Conservation (phyloP, 345 rosid genomes). For the Cardiospermum halicacabum region DNA sequence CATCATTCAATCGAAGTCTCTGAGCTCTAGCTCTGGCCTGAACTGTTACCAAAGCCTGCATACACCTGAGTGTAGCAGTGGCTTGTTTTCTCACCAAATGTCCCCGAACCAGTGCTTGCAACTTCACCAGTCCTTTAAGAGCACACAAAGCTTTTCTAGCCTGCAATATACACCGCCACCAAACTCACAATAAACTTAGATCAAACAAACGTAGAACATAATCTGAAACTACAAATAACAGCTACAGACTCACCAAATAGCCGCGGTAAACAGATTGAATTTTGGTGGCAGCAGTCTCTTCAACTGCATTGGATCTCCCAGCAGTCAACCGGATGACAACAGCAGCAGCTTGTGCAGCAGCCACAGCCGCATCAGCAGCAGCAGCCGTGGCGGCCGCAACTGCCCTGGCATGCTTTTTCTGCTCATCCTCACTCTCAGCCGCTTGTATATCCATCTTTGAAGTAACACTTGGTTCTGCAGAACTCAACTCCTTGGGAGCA, state of each 20-base stretch:
- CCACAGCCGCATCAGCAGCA: constrained; percentile 41
- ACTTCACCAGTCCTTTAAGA: constrained; percentile 77
- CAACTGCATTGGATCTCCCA: constrained; percentile 28
- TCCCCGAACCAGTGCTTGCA: constrained; percentile 88
- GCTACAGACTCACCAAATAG: constrained; percentile 50
- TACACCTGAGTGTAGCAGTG: constrained; percentile 75
- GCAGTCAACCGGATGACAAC: constrained; percentile 41
- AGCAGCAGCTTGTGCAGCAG: constrained; percentile 52
- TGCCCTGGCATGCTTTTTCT: constrained; percentile 44
- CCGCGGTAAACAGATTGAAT: constrained; percentile 84
- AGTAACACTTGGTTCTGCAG: constrained; percentile 22
- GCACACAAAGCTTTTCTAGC: constrained; percentile 91
- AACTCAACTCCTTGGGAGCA: constrained; percentile 27
- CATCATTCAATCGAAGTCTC: constrained; percentile 52
- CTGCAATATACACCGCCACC: constrained; percentile 34
- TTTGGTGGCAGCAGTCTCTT: constrained; percentile 62
- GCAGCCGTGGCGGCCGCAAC: constrained; percentile 38
- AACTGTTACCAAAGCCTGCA: constrained; percentile 78
- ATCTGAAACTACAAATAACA: not conserved
- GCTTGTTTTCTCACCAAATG: constrained; percentile 90
- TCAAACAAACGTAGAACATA: no score
- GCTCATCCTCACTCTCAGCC: constrained; percentile 33
- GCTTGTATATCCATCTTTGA: constrained; percentile 14
- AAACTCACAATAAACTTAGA: not conserved
- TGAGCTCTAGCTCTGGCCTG: constrained; percentile 78